Percentiles rank a stretch among this genome's conserved stretches.
Conservation (phyloP, 805 yeast genomes). For the Saccharomycopsis babjevae region DNA sequence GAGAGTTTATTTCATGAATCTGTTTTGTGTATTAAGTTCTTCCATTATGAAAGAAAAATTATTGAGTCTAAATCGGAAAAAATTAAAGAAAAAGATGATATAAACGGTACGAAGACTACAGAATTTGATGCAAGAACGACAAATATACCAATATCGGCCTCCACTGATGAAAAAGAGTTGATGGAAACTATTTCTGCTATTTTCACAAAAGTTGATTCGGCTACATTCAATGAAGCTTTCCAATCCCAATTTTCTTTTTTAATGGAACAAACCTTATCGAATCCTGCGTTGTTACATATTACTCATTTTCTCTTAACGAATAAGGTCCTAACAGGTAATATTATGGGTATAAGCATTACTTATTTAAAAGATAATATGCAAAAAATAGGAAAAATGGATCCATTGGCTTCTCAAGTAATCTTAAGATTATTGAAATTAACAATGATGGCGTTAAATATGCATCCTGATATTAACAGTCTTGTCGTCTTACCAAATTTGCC, state of each 20-base stretch:
- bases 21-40: slow-evolving; percentile 67
- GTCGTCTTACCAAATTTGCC: slow-evolving; percentile 84
- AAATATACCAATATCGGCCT: slow-evolving; percentile 71
- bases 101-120: slow-evolving; percentile 22
- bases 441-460: slow-evolving; percentile 90
- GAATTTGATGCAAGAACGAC: slow-evolving; percentile 69
- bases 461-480: slow-evolving; percentile 68
- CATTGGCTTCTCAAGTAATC: slow-evolving; percentile 66
- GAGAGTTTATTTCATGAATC: slow-evolving; percentile 77
- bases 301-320: slow-evolving; percentile 92
- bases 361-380: slow-evolving; percentile 65
- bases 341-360: slow-evolving; percentile 71
- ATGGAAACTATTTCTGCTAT: slow-evolving; percentile 93
- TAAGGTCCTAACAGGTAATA: slow-evolving; percentile 89
- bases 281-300: slow-evolving; percentile 79
- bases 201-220: slow-evolving; percentile 88
- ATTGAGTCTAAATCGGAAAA: slow-evolving; percentile 14
- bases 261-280: slow-evolving; percentile 68
- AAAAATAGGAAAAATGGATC: slow-evolving; percentile 72
- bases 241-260: slow-evolving; percentile 52
- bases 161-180: slow-evolving; percentile 87
- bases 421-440: slow-evolving; percentile 83
- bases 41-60: slow-evolving; percentile 35
- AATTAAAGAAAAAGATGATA: slow-evolving; percentile 4
- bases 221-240: slow-evolving; percentile 88